A percentile compares a stretch with the other conserved stretches of the same genome.
These are phyloP conservation scores for Leucocoprinus birnbaumii DNA, from an alignment of 768 basidiomycete species.

Conservation along the genomic window DNA sequence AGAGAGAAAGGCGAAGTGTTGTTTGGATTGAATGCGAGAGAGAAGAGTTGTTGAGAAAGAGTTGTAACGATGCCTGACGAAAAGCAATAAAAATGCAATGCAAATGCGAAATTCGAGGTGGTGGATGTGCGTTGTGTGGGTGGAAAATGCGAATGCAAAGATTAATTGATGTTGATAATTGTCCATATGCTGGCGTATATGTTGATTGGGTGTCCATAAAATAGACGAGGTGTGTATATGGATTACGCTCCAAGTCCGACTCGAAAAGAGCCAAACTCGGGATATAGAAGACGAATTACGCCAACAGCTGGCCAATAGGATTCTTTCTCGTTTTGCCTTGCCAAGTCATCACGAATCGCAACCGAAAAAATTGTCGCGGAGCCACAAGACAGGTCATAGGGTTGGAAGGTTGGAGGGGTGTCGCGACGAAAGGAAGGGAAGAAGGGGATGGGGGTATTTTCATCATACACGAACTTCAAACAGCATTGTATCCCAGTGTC, in stretches of 20 bases:
- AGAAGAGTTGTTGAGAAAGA: too few relatives aligned
- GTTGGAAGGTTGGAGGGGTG: background rate
- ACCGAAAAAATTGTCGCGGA: background rate
- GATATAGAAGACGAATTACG: conserved; percentile 13
- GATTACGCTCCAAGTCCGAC: conserved; percentile 8
- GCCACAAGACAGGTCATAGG: background rate
- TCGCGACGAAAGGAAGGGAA: background rate
- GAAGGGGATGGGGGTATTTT: conserved; percentile 10
- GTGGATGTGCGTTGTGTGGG: too few relatives aligned
- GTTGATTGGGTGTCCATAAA: background rate
- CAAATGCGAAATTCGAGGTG: background rate
- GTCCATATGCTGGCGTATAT: conserved; percentile 9
- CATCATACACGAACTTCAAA: conserved; percentile 12
- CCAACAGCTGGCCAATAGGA: conserved; percentile 9
- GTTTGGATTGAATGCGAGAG: conserved; percentile 3
- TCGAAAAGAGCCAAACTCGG: background rate
- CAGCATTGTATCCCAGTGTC: conserved; percentile 10
- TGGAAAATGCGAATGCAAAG: conserved; percentile 9
- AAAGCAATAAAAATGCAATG: conserved; percentile 14
- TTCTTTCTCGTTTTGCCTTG: conserved; percentile 8
- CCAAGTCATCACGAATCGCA: background rate
- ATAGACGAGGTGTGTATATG: background rate
- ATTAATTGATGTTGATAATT: conserved; percentile 8
- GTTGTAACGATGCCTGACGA: background rate
- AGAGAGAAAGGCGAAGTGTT: background rate